These are phyloP conservation scores for Speleostelium caveatum DNA, from an alignment of 78 protist genomes.

Conservation along the genomic window DNA sequence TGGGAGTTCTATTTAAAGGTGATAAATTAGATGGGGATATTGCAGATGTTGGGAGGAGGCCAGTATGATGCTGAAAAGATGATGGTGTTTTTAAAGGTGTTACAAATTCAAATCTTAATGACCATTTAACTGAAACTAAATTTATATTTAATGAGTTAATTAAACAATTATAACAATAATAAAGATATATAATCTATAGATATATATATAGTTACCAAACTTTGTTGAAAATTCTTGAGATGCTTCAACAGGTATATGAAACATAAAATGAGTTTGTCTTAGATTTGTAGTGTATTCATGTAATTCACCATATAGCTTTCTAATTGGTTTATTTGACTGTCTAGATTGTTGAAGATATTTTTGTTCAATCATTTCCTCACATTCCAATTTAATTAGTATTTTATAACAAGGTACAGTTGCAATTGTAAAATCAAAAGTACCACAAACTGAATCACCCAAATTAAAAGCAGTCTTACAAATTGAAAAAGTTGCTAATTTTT, in stretches of 20 bases:
- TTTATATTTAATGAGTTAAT: neutral
- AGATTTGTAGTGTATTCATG: constrained; percentile 65
- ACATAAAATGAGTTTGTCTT: constrained; percentile 70
- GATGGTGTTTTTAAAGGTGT: constrained; percentile 43
- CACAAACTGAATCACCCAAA: constrained; percentile 72
- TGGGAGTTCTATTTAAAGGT: neutral
- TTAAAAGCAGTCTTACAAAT: constrained; percentile 60
- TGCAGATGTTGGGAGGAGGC: too few species aligned
- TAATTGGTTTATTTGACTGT: constrained; percentile 24
- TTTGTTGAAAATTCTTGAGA: constrained; percentile 72
- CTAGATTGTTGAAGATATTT: constrained; percentile 30
- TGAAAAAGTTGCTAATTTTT: constrained; percentile 60
- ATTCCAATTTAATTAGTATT: constrained; percentile 50
- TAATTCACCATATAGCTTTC: constrained; percentile 70
- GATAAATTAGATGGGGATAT: neutral
- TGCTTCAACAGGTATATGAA: constrained; percentile 76
- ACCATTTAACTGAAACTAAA: constrained; percentile 69
- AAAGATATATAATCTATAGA: neutral
- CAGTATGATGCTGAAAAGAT: neutral
- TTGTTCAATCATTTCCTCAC: constrained; percentile 56
- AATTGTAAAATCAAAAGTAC: constrained; percentile 75
- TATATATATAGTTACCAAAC: constrained; percentile 13
- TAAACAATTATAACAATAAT: neutral
- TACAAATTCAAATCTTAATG: constrained; percentile 69
- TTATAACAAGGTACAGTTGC: constrained; percentile 75